These are phyloP conservation scores for Psilocybe azurescens DNA, from an alignment of 768 basidiomycete species.

Conservation along the genomic window DNA sequence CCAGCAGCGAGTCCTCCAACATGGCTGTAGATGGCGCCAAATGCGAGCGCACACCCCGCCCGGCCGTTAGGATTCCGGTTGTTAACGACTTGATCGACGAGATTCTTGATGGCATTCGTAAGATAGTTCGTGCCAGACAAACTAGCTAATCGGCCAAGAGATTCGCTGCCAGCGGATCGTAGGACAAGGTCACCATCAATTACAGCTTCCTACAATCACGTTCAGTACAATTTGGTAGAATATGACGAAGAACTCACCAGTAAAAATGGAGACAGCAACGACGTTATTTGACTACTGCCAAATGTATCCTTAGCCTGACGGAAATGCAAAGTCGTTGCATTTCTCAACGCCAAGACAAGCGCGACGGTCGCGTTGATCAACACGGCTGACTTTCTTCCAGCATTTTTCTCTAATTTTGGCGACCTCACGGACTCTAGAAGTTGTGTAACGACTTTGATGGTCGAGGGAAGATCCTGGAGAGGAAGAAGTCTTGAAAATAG, in stretches of 20 bases:
- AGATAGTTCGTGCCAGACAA: constrained; percentile 85
- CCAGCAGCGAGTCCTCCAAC: constrained; percentile 96
- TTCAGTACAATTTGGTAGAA: constrained; percentile 1
- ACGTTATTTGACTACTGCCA: constrained; percentile 66
- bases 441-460: constrained; percentile 57
- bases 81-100: constrained; percentile 93
- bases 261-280: constrained; percentile 69
- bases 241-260: constrained; percentile 57
- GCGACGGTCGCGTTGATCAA: constrained; percentile 81
- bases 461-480: constrained; percentile 70
- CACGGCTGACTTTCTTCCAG: constrained; percentile 85
- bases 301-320: constrained; percentile 71
- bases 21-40: constrained; percentile 89
- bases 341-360: constrained; percentile 70
- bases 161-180: constrained; percentile 82
- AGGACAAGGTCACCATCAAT: constrained; percentile 81
- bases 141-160: constrained; percentile 85
- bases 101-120: constrained; percentile 83
- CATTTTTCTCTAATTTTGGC: constrained; percentile 83
- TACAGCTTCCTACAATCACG: constrained; percentile 65
- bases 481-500: constrained; percentile 84
- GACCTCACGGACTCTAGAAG: constrained; percentile 73
- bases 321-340: constrained; percentile 53
- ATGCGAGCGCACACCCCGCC: constrained; percentile 92
- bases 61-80: constrained; percentile 93